Base-by-base conservation (phyloP, 2,329 filamentous ascomycete genomes). In the Sporothrix brasiliensis region DNA sequence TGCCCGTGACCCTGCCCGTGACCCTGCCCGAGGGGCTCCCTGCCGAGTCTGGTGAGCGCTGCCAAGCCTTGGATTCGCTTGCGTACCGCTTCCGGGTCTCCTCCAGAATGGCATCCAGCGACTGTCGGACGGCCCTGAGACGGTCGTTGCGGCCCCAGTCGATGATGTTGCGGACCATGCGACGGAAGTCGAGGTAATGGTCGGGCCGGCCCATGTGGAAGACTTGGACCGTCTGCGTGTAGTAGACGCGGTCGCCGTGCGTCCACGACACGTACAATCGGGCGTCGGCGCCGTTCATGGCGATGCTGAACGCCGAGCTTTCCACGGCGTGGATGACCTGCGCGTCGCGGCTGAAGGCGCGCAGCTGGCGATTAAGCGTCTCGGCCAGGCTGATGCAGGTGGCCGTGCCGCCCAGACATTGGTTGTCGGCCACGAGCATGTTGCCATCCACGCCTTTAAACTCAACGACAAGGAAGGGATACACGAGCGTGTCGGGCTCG, bases 401-500 rank as follows among this genome's bases (percentile, higher is more conserved):
- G 4, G 67, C 16, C 14, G 27, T 21, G 54, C 67, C 67, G 5
- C 41, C 67, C 9, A 68, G 16, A 44, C 67, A 68, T 44, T 68
- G 67, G 67, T 68, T 68, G 39, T 27, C 56, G 16, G 67, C 54
- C 24, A 49, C 67, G 24, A 27, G 52, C 41, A 68, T 34, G 24
- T 24, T 68, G 21, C 67, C 67, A 14, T 16, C 34, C 1, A 5
- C 7, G 24, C 67, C 67, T 19, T 68, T 68, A 24, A 60, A 68
- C 44, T 68, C 67, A n/a, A 68, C n/a, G 27, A 68, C 19, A 50
- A 60, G 61, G 39, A 60, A 68, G 9, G 39, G 67, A 34, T 78
- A 82, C 16, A 63, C 7, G 13, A 63, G 39, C 2, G 41, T 19
- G 60, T 63, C 14, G 13, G 11, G 14, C n/a, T 49, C 21, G 41